These are phyloP conservation scores for Phycomyces nitens DNA, from an alignment of 192 early-diverging fungal genomes.

Conservation along the genomic window DNA sequence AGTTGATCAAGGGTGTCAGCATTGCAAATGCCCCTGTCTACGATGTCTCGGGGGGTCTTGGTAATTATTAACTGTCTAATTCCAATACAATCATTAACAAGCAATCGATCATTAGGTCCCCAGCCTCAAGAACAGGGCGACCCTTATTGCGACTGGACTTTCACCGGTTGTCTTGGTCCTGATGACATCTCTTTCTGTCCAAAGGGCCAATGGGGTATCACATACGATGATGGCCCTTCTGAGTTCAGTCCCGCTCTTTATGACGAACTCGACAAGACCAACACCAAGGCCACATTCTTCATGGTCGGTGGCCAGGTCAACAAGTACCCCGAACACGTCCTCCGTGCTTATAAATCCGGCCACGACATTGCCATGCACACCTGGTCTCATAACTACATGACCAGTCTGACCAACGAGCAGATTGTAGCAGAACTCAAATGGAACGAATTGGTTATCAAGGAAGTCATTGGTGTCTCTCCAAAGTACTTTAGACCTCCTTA, in stretches of 20 bases:
- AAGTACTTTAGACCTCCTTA: conserved; percentile 63
- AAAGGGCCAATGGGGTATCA: conserved; percentile 46
- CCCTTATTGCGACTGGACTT: conserved; percentile 49
- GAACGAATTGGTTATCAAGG: conserved; percentile 49
- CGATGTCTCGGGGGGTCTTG: neutral
- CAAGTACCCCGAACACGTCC: conserved; percentile 40
- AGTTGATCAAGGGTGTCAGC: conserved; percentile 21
- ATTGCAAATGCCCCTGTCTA: conserved; percentile 31
- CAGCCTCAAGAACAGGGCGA: conserved; percentile 23
- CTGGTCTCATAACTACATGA: conserved; percentile 56
- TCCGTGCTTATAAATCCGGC: conserved; percentile 34
- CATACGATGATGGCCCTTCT: conserved; percentile 49
- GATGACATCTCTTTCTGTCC: conserved; percentile 50
- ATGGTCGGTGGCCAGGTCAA: conserved; percentile 47
- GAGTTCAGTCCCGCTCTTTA: conserved; percentile 39
- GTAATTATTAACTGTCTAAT: conserved; percentile 8
- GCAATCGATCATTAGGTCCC: conserved; percentile 3
- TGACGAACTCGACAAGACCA: conserved; percentile 36
- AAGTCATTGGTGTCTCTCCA: conserved; percentile 49
- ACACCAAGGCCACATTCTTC: conserved; percentile 45
- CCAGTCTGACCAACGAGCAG: conserved; percentile 55
- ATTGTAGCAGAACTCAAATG: conserved; percentile 61
- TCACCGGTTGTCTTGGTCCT: conserved; percentile 39
- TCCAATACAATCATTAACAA: neutral
- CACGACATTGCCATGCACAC: conserved; percentile 55